These are phyloP conservation scores for Penicillium aurantiogriseum DNA, from an alignment of 2,329 filamentous ascomycete genomes.

Conservation along the genomic window DNA sequence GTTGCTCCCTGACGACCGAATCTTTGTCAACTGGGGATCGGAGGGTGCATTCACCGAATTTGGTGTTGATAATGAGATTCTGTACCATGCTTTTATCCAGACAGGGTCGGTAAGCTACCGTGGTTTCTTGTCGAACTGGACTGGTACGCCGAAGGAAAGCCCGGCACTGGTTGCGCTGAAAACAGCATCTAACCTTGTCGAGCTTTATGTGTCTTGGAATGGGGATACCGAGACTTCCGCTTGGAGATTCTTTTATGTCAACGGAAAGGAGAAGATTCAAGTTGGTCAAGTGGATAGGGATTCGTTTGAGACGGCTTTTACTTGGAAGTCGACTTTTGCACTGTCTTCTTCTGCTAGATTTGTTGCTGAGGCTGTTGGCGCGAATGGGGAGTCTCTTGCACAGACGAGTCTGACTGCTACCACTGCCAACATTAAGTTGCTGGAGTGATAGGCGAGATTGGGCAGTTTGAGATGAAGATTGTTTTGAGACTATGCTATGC, in stretches of 20 bases:
- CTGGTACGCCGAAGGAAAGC: slow-evolving; percentile 16
- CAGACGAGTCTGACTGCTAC: neutral
- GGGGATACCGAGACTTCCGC: slow-evolving; percentile 2
- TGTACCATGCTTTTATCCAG: slow-evolving; percentile 39
- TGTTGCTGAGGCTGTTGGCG: slow-evolving; percentile 1
- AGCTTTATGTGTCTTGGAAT: slow-evolving; percentile 10
- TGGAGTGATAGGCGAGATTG: neutral
- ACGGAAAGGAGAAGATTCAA: neutral
- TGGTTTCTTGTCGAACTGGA: slow-evolving; percentile 40
- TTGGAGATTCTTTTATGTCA: slow-evolving; percentile 6
- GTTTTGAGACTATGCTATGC: neutral
- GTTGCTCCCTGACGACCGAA: slow-evolving; percentile 26
- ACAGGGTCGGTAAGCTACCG: slow-evolving; percentile 37
- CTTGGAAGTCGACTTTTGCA: neutral
- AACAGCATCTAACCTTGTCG: neutral
- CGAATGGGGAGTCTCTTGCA: neutral
- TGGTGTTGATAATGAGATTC: slow-evolving; percentile 25
- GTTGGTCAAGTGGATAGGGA: neutral
- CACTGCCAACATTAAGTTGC: neutral
- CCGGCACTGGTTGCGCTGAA: neutral
- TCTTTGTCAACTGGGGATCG: slow-evolving; percentile 33
- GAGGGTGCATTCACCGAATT: slow-evolving; percentile 22
- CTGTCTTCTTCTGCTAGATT: neutral
- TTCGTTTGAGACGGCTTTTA: slow-evolving; percentile 3
- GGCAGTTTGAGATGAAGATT: neutral